Evolutionary conservation across 2,329 filamentous ascomycete species (phyloP), one percentile per base, ranked within the genome.

Genomic region (Helicocarpus griseus): DNA sequence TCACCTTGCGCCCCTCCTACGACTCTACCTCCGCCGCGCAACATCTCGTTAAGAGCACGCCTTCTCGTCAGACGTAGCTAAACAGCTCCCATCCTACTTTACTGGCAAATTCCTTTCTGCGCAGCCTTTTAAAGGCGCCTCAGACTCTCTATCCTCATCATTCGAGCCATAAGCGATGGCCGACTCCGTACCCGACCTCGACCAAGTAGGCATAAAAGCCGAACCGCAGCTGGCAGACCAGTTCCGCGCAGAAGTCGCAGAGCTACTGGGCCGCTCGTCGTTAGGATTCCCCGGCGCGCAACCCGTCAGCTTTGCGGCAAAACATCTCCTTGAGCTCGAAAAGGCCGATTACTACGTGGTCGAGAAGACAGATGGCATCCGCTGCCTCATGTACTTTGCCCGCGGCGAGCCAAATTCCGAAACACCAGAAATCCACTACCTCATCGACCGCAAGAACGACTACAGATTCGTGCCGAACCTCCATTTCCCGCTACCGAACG

Each of bases 391-490:
- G 57, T 97, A 94, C 74, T 82, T 93, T 58, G 89, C 87, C 48
- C 65, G 66, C 51, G 69, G 68, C 5, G 70, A 73, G 35, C 64
- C 65, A 19, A 68, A 74, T 6, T 84, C 85, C 64, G 73, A 75
- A 22, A 77, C 82, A 39, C 66, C 73, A 5, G 89, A 94, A 65
- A 79, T 84, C 22, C 87, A 93, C 64, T 96, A 95, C 73, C 78
- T 98, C 52, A 95, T 98, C 71, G 91, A 98, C 72, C 89, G 93
- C 64, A 95, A 90, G 72, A 97, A 98, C 72, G 89, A 97, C 67
- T 98, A 93, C 75, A 95, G 91, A 80, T 89, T 79, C 63, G 81
- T 97, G 54, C 79, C 80, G 28, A 76, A 79, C 55, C 77, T 97
- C 22, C 89, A 95, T 67, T 90, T 97, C 60, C 93, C 93, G 0